Base-by-base conservation (phyloP, 129 eudicot genomes). In the Calendula officinalis region DNA sequence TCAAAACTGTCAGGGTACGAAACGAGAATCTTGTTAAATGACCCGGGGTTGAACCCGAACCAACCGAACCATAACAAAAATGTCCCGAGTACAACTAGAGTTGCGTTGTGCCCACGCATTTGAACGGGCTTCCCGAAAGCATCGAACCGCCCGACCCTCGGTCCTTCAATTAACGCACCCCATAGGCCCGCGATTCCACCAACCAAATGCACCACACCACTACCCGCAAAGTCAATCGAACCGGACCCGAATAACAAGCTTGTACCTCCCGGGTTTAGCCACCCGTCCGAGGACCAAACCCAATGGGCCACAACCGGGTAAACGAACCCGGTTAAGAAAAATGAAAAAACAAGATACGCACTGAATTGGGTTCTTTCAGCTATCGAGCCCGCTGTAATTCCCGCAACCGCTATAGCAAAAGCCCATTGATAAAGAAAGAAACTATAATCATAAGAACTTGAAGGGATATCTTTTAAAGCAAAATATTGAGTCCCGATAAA, bases 321-420 rank as follows among this genome's bases (percentile, higher is more conserved):
- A 54, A 84, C 91, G 45, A 84, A 84, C 15, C 91, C 86, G 6
- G 77, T 77, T 22, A 78, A 81, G 8, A 81, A 81, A 41, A 81
- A 84, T 0, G 86, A 84, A 74, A 81, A 84, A 55, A 81, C 27
- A 38, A 84, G 81, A 61, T 84, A 81, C 2, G 91, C 79, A 17
- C 84, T 67, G 52, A 84, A 84, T 47, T 80, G 90, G 53, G 91
- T 84, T 3, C 91, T 53, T 68, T 84, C 91, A 0, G 90, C 90
- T 41, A 84, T 75, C 15, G 91, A 84, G 46, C 86, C 91, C 5
- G 77, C 72, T 4, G 86, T 81, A 53, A 84, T 84, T 33, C 90
- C 91, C 1, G 91, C 91, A 16, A 84, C 91, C 4, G 91, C 86
- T n/a, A 84, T 84, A 44, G 91, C 86, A 44, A 84, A 84, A 42